Base-by-base conservation (phyloP, 2,329 filamentous ascomycete species). In the Colletotrichum lupini region DNA sequence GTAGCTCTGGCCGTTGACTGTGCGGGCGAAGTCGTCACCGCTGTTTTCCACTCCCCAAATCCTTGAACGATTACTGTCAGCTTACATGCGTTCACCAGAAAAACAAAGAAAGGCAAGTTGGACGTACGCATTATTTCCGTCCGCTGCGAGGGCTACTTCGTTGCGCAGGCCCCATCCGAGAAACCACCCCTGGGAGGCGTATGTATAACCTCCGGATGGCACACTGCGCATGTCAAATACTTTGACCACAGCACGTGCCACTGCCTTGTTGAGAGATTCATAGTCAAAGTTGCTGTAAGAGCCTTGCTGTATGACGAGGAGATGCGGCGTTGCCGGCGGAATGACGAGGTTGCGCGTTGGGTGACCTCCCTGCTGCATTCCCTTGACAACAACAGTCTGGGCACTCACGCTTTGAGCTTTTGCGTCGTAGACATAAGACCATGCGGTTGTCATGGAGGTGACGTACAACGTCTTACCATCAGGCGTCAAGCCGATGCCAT, bases 71-170 rank as follows among this genome's bases (percentile, higher is more conserved):
- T 37, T 11, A 28, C 3, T 7, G 24, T 72, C 6, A 62, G 64
- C 30, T 19, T 42, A 19, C 14, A 19, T 42, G 5, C 24, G 11
- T 9, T 30, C 4, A 14, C 28, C 30, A 2, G 4, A 19, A 56
- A 4, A 11, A 22, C 5, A 12, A 1, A 1, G 1, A 1, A 7
- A 32, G 32, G 4, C 32, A 32, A 3, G 3, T 12, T 60, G 14
- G 3, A 68, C 76, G 49, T 68, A 77, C 76, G 73, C 75, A 55
- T 77, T 79, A 56, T 78, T 81, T 8, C 81, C 81, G 72, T 91
- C 85, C 62, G 88, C 87, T 6, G 83, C 87, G 46, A 92, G 83
- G 12, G 90, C 91, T 24, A 92, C 89, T 32, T 90, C 90, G 79
- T 93, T 93, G 9, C 91, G 85, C 62, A 93, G 81, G 0, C 84